Percentiles rank a stretch among this genome's conserved stretches.
These are phyloP conservation scores for Petasospora rhodanensis DNA, from an alignment of 1,139 yeast genomes.

Conservation along the genomic window DNA sequence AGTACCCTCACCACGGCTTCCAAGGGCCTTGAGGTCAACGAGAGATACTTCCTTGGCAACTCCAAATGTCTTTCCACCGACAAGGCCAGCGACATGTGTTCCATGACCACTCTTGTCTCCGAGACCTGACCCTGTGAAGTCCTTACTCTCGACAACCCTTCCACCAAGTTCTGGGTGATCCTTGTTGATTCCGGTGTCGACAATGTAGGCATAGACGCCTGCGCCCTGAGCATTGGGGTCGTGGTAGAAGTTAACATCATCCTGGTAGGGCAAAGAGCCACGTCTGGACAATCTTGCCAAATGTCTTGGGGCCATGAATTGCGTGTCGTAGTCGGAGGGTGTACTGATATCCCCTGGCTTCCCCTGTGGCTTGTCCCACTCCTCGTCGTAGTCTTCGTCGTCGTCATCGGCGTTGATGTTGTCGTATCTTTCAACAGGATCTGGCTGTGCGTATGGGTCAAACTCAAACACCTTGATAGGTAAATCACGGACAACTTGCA, in stretches of 20 bases:
- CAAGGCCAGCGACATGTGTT: slow-evolving; percentile 88
- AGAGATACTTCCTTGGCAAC: slow-evolving; percentile 67
- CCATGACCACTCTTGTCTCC: slow-evolving; percentile 71
- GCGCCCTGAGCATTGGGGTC: slow-evolving; percentile 26
- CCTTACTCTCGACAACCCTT: slow-evolving; percentile 53
- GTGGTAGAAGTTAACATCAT: slow-evolving; percentile 56
- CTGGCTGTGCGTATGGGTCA: too few species aligned
- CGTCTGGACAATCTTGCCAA: slow-evolving; percentile 92
- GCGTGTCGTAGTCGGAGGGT: too few species aligned
- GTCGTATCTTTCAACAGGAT: too few species aligned
- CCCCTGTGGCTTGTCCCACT: too few species aligned
- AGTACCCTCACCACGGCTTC: slow-evolving; percentile 60
- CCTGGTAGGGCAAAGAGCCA: slow-evolving; percentile 48
- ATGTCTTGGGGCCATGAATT: slow-evolving; percentile 85
- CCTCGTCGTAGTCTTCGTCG: too few species aligned
- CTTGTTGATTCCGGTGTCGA: slow-evolving; percentile 60
- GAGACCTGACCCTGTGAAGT: slow-evolving; percentile 47
- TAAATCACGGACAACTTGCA: slow-evolving; percentile 57
- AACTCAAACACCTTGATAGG: slow-evolving; percentile 45
- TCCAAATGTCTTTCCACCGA: slow-evolving; percentile 74
- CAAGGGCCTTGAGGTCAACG: slow-evolving; percentile 69
- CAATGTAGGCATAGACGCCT: slow-evolving; percentile 60
- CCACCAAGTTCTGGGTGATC: slow-evolving; percentile 59
- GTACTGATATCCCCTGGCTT: too few species aligned
- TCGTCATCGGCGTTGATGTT: too few species aligned